phyloP scores from a whole-genome alignment of 352 stramenopile genomes.

The Phytophthora multivora region DNA sequence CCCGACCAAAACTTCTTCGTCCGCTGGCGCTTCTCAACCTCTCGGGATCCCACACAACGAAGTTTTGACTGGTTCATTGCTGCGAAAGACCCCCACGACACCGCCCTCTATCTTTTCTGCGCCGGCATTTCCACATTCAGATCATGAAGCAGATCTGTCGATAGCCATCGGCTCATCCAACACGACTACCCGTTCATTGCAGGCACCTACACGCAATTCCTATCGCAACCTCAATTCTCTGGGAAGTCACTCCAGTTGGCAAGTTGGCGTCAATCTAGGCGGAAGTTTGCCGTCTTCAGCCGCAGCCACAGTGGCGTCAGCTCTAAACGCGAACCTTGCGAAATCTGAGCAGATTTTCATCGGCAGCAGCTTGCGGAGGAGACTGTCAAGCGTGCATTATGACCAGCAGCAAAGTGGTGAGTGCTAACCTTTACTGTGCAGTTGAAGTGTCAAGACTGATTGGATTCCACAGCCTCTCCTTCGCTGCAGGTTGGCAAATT shows the following conservation, averaged over 20 bases:
- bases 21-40: slow-evolving; percentile 2
- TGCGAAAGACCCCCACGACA: slow-evolving; percentile 43
- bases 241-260: slow-evolving; percentile 27
- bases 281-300: slow-evolving; percentile 29
- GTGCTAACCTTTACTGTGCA: background rate
- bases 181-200: slow-evolving; percentile 49
- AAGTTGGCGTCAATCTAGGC: slow-evolving; percentile 17
- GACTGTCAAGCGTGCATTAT: slow-evolving; percentile 62
- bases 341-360: slow-evolving; percentile 44
- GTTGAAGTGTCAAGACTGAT: background rate
- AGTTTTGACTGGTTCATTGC: slow-evolving; percentile 45
- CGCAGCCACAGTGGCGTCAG: slow-evolving; percentile 59
- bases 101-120: background rate
- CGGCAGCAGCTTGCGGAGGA: slow-evolving; percentile 39
- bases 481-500: slow-evolving; percentile 23
- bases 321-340: slow-evolving; percentile 29
- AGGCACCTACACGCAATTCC: slow-evolving; percentile 24
- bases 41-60: slow-evolving; percentile 43
- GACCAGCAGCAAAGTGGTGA: slow-evolving; percentile 48
- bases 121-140: slow-evolving; percentile 40
- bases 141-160: slow-evolving; percentile 43
- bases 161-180: slow-evolving; percentile 56
- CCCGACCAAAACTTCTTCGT: slow-evolving; percentile 34
- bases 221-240: slow-evolving; percentile 18
- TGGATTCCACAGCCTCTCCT: slow-evolving; percentile 13